A percentile compares a stretch with the other conserved stretches of the same genome.
phyloP scores from a whole-genome alignment of 768 basidiomycete species.

The Macrolepiota dolichaula region DNA sequence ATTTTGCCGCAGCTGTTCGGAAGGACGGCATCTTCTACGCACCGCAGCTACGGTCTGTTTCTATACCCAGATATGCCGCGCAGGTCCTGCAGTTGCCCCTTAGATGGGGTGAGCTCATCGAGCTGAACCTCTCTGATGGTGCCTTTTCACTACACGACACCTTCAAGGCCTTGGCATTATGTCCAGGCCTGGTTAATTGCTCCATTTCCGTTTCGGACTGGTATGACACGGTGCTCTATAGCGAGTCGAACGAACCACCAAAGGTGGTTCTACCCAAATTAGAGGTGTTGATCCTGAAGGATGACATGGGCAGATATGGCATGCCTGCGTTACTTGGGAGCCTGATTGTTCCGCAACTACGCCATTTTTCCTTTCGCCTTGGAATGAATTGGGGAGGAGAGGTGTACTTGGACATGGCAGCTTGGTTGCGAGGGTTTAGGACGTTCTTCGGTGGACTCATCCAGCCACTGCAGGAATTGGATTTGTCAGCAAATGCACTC shows the following conservation, averaged over 20 bases:
- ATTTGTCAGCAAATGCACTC: neutral
- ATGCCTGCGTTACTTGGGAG: neutral
- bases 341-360: neutral
- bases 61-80: neutral
- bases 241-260: neutral
- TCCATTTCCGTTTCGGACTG: neutral
- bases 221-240: neutral
- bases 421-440: neutral
- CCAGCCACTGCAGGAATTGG: neutral
- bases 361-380: neutral
- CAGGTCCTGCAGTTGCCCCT: neutral
- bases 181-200: neutral
- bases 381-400: neutral
- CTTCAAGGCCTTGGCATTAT: neutral
- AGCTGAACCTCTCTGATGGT: neutral
- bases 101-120: conserved; percentile 3
- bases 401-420: neutral
- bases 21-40: neutral
- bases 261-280: neutral
- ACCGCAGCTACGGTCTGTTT: conserved; percentile 1
- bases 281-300: neutral
- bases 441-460: neutral
- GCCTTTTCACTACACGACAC: neutral
- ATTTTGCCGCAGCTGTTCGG: neutral
- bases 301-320: neutral